These are phyloP conservation scores for Sphaerosporella brunnea DNA, from an alignment of 495 filamentous ascomycete species.

Conservation along the genomic window DNA sequence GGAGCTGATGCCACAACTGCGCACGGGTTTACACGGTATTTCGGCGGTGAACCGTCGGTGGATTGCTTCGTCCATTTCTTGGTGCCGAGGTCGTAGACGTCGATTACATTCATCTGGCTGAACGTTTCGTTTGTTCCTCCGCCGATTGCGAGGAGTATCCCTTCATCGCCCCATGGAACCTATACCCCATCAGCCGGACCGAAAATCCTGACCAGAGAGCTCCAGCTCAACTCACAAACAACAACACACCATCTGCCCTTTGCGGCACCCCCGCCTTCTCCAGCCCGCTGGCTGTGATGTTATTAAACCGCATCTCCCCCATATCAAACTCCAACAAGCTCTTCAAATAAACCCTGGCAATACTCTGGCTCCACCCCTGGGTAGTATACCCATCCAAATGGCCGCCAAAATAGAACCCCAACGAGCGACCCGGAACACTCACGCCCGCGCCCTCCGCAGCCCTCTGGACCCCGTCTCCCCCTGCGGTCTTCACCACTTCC, in stretches of 20 bases:
- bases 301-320: slow-evolving; percentile 35
- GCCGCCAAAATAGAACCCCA: slow-evolving; percentile 61
- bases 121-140: slow-evolving; percentile 44
- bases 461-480: slow-evolving; percentile 29
- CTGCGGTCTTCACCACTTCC: slow-evolving; percentile 24
- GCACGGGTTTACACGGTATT: slow-evolving; percentile 55
- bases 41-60: slow-evolving; percentile 43
- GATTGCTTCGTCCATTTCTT: slow-evolving; percentile 63
- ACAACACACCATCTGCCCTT: slow-evolving; percentile 50
- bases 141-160: slow-evolving; percentile 50
- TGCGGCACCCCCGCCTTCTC: slow-evolving; percentile 45
- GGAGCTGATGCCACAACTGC: slow-evolving; percentile 52
- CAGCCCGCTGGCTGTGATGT: slow-evolving; percentile 52
- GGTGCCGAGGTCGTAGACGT: slow-evolving; percentile 60
- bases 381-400: slow-evolving; percentile 53
- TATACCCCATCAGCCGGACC: slow-evolving; percentile 25
- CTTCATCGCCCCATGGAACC: slow-evolving; percentile 51
- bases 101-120: slow-evolving; percentile 52
- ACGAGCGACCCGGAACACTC: slow-evolving; percentile 45
- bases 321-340: slow-evolving; percentile 48
- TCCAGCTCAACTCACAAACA: slow-evolving; percentile 25
- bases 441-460: slow-evolving; percentile 54
- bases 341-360: slow-evolving; percentile 48
- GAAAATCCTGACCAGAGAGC: too few relatives aligned
- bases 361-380: slow-evolving; percentile 45